phyloP scores from a whole-genome alignment of 495 filamentous ascomycete genomes.

The Amorphotheca resinae region DNA sequence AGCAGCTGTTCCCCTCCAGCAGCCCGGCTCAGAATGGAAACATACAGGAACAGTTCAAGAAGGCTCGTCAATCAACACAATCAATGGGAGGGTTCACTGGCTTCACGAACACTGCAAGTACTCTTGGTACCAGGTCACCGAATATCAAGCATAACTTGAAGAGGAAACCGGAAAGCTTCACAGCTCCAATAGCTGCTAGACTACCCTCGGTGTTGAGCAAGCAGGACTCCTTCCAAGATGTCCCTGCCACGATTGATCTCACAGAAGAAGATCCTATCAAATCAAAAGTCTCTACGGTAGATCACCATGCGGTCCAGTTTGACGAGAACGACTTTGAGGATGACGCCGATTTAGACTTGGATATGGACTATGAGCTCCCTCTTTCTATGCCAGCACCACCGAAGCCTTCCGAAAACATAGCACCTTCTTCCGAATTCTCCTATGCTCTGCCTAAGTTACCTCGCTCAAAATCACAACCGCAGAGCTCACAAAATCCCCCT shows the following conservation, averaged over 20 bases:
- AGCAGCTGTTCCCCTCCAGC: conserved; percentile 37
- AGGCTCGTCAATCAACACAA: conserved; percentile 13
- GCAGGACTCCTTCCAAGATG: conserved; percentile 32
- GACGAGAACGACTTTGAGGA: conserved; percentile 59
- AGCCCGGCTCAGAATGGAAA: conserved; percentile 26
- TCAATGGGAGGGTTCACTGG: conserved; percentile 16
- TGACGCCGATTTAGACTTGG: conserved; percentile 51
- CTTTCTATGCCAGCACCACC: conserved; percentile 26
- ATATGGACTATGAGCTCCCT: conserved; percentile 38
- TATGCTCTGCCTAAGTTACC: conserved; percentile 25
- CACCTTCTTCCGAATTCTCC: conserved; percentile 5
- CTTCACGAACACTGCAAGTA: conserved; percentile 9
- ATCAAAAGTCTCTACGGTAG: conserved; percentile 14
- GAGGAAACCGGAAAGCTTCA: conserved; percentile 4
- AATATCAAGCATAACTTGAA: conserved; percentile 11
- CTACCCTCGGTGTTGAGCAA: conserved; percentile 29
- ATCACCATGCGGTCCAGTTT: conserved; percentile 30
- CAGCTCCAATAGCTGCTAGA: conserved; percentile 9
- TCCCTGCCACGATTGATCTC: conserved; percentile 17
- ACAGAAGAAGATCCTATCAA: conserved; percentile 2
- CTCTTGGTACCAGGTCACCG: conserved; percentile 13
- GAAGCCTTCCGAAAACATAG: conserved; percentile 13
- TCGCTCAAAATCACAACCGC: not conserved
- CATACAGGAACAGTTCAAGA: conserved; percentile 23
- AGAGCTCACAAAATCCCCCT: conserved; percentile 1